A percentile compares a stretch with the other conserved stretches of the same genome.
These are phyloP conservation scores for Aspergillus baeticus DNA, from an alignment of 495 filamentous ascomycete species.

Conservation along the genomic window DNA sequence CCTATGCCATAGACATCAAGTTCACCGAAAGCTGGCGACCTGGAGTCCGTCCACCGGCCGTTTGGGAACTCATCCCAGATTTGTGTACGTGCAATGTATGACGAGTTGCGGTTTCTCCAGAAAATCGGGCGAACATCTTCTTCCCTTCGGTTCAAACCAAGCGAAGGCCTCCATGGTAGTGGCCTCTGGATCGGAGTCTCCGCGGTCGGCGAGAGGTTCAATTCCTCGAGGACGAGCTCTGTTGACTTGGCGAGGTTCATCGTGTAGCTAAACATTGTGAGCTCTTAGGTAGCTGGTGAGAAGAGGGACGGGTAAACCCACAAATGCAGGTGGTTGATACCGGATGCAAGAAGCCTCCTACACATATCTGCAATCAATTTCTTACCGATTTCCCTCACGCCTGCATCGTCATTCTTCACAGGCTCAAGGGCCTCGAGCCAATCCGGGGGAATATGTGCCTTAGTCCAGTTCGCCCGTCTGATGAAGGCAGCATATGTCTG, in stretches of 20 bases:
- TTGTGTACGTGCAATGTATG: constrained; percentile 91
- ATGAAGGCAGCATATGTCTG: constrained; percentile 91
- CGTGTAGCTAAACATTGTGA: constrained; percentile 64
- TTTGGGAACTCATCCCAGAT: constrained; percentile 99
- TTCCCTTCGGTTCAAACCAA: constrained; percentile 79
- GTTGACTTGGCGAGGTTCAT: constrained; percentile 98
- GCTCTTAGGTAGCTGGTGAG: background rate
- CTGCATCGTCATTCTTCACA: constrained; percentile 93
- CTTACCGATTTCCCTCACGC: constrained; percentile 87
- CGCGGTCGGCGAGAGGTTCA: constrained; percentile 73
- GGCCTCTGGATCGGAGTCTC: constrained; percentile 75
- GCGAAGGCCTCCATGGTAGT: constrained; percentile 92
- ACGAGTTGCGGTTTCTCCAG: constrained; percentile 96
- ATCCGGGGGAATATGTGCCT: constrained; percentile 71
- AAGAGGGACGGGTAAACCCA: constrained; percentile 32
- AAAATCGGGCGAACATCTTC: constrained; percentile 99
- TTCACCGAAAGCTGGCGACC: constrained; percentile 96
- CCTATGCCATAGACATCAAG: constrained; percentile 95
- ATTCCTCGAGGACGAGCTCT: constrained; percentile 86
- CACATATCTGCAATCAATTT: constrained; percentile 91
- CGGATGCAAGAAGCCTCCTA: constrained; percentile 72
- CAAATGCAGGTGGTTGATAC: constrained; percentile 91
- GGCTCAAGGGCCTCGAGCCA: constrained; percentile 86
- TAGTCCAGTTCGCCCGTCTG: constrained; percentile 84
- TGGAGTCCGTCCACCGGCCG: constrained; percentile 96